A percentile compares a stretch with the other conserved stretches of the same genome.
phyloP scores from a whole-genome alignment of 2,329 filamentous ascomycete genomes.

The Penicillium sp. region DNA sequence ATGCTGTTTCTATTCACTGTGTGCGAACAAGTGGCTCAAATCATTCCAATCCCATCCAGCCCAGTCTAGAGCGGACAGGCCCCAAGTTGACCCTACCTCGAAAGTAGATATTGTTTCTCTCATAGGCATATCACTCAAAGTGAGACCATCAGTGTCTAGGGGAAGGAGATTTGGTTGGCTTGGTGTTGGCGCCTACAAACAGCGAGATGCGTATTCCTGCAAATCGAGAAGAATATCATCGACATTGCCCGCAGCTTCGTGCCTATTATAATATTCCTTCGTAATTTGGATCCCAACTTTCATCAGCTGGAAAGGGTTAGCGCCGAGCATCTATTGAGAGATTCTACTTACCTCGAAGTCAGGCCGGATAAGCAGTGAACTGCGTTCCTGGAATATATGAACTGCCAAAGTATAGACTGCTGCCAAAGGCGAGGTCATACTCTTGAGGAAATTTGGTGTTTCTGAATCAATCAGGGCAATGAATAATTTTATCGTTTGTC shows the following conservation, averaged over 20 bases:
- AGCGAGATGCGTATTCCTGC: background rate
- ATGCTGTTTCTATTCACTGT: slow-evolving; percentile 1
- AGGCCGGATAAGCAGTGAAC: slow-evolving; percentile 9
- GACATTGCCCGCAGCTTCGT: slow-evolving; percentile 3
- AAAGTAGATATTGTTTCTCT: background rate
- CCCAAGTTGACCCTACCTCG: background rate
- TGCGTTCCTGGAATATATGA: slow-evolving; percentile 7
- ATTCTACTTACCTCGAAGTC: slow-evolving; percentile 8
- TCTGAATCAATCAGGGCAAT: slow-evolving; percentile 6
- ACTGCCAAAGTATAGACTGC: slow-evolving; percentile 9
- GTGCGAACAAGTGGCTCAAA: slow-evolving; percentile 12
- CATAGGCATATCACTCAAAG: background rate
- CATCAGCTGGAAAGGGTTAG: slow-evolving; percentile 4
- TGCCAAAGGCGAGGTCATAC: slow-evolving; percentile 8
- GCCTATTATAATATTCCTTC: slow-evolving; percentile 3
- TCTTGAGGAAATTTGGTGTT: slow-evolving; percentile 1
- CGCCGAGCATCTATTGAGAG: background rate
- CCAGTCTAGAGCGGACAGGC: slow-evolving; percentile 8
- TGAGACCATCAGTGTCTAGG: background rate
- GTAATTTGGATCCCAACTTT: slow-evolving; percentile 9
- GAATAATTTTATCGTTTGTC: slow-evolving; percentile 9
- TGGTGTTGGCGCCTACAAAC: background rate
- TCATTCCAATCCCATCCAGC: slow-evolving; percentile 16
- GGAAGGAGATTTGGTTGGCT: background rate
- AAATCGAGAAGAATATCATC: slow-evolving; percentile 3